Conservation (phyloP, 306 rosid species). For the Cicer arietinum region DNA sequence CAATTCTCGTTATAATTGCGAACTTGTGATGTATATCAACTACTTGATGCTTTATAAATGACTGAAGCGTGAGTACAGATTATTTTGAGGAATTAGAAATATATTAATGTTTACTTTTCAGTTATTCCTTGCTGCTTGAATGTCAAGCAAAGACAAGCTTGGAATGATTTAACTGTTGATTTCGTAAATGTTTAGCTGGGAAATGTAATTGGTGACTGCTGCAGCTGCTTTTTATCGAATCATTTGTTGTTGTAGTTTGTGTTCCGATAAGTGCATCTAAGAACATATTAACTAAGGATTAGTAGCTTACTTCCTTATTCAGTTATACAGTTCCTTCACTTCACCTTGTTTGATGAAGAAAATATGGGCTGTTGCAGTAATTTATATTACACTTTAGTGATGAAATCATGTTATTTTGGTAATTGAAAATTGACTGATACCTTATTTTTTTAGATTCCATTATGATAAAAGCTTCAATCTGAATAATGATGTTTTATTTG, state of each 20-base stretch:
- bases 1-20: background rate
- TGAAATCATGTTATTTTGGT: background rate
- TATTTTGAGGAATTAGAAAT: background rate
- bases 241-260: background rate
- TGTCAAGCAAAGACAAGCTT: background rate
- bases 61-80: background rate
- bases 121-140: background rate
- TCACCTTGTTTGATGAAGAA: conserved; percentile 7
- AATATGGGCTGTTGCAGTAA: background rate
- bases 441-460: too few relatives aligned
- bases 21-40: background rate
- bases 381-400: background rate
- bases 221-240: background rate
- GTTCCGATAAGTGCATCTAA: background rate
- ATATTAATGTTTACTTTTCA: background rate
- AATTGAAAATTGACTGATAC: too few relatives aligned
- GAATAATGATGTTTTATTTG: too few relatives aligned
- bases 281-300: background rate
- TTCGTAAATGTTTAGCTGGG: background rate
- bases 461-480: too few relatives aligned
- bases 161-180: background rate
- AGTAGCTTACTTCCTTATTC: background rate
- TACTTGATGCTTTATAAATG: background rate
- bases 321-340: background rate
- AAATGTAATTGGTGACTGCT: background rate